phyloP scores from a whole-genome alignment of 805 yeast species.

The Metschnikowia bowlesiae region DNA sequence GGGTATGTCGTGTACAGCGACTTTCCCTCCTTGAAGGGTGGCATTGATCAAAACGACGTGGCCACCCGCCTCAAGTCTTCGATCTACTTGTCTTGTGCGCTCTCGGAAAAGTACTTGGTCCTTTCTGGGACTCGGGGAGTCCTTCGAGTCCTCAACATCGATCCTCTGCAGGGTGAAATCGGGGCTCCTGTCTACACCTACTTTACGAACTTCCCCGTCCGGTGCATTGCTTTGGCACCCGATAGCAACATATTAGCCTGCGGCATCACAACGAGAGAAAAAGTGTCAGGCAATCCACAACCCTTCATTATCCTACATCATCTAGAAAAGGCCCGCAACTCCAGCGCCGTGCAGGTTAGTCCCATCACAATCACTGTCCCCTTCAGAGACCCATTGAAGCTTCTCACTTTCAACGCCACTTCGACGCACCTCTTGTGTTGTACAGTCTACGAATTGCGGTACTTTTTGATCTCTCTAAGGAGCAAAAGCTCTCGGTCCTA shows the following conservation, averaged over 20 bases:
- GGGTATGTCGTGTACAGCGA: slow-evolving; percentile 30
- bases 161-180: slow-evolving; percentile 12
- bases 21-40: slow-evolving; percentile 11
- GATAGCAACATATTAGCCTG: slow-evolving; percentile 65
- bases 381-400: slow-evolving; percentile 77
- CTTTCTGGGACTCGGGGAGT: slow-evolving; percentile 73
- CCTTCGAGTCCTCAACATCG: slow-evolving; percentile 59
- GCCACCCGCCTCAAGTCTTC: slow-evolving; percentile 41
- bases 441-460: slow-evolving; percentile 72
- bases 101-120: slow-evolving; percentile 57
- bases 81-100: slow-evolving; percentile 57
- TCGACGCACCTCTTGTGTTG: slow-evolving; percentile 71
- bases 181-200: slow-evolving; percentile 70
- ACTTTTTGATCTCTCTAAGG: slow-evolving; percentile 65
- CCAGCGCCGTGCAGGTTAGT: slow-evolving; percentile 31
- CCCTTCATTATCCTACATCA: slow-evolving; percentile 67
- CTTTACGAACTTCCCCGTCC: slow-evolving; percentile 66
- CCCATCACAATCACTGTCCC: slow-evolving; percentile 78
- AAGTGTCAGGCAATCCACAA: slow-evolving; percentile 63
- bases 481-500: slow-evolving; percentile 43
- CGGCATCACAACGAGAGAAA: slow-evolving; percentile 78
- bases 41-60: slow-evolving; percentile 20
- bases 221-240: slow-evolving; percentile 71
- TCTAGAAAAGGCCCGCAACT: slow-evolving; percentile 9
- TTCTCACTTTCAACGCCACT: slow-evolving; percentile 67